These are phyloP conservation scores for Solanum piurae DNA, from an alignment of 257 asterid genomes.

Conservation along the genomic window DNA sequence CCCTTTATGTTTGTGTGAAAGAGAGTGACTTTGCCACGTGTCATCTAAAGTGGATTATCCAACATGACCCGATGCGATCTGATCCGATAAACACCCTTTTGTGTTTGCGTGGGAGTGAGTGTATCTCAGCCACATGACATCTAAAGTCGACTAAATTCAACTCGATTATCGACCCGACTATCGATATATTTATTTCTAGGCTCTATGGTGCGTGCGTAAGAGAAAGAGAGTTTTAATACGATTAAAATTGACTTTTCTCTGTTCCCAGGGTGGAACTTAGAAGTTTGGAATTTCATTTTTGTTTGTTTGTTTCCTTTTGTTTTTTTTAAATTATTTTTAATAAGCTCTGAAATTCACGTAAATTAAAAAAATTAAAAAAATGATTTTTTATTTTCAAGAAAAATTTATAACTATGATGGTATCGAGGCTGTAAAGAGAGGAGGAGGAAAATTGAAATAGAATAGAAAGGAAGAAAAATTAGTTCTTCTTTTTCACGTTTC, in stretches of 20 bases:
- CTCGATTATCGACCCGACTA: too few species aligned
- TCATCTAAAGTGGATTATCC: not conserved
- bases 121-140: not conserved
- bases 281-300: not conserved
- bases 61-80: not conserved
- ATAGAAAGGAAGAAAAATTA: not conserved
- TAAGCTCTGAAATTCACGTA: slow-evolving; percentile 23
- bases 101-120: not conserved
- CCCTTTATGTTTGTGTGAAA: too few species aligned
- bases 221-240: not conserved
- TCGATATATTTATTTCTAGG: not conserved
- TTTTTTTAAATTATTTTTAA: not conserved
- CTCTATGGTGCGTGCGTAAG: not conserved
- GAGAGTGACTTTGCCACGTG: not conserved
- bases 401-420: not conserved
- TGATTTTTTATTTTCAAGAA: not conserved
- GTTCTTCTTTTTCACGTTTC: slow-evolving; percentile 15
- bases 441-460: not conserved
- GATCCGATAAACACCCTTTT: too few species aligned
- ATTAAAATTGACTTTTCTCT: slow-evolving; percentile 12
- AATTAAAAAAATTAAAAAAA: not conserved
- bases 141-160: not conserved
- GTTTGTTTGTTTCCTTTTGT: not conserved
- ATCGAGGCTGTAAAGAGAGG: not conserved
- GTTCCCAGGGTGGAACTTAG: not conserved